These are phyloP conservation scores for Panaeolus cyanescens DNA, from an alignment of 768 basidiomycete species.

Conservation along the genomic window DNA sequence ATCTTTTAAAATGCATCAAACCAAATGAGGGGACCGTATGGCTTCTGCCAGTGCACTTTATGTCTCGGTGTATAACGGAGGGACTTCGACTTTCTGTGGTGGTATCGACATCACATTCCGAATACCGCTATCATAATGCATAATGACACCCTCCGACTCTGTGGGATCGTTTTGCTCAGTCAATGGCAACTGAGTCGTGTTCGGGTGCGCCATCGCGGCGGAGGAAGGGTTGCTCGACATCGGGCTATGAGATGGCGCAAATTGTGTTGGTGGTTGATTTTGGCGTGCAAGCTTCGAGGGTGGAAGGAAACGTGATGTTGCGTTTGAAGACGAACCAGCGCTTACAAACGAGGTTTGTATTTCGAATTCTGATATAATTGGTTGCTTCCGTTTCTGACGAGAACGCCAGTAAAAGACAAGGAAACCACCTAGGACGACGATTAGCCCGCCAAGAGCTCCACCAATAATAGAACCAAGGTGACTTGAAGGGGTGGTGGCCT, in stretches of 20 bases:
- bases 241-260: too few species aligned
- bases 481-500: background rate
- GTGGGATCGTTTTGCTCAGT: background rate
- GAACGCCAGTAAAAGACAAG: background rate
- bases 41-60: too few species aligned
- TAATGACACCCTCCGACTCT: background rate
- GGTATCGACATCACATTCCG: background rate
- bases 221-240: too few species aligned
- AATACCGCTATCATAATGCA: constrained; percentile 4
- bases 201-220: background rate
- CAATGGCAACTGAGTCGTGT: background rate
- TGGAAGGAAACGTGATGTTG: too few species aligned
- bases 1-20: too few species aligned
- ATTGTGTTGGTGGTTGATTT: too few species aligned
- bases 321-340: too few species aligned
- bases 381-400: background rate
- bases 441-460: constrained; percentile 2
- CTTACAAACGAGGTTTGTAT: too few species aligned
- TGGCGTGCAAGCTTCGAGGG: too few species aligned
- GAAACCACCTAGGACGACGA: background rate
- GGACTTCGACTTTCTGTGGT: background rate
- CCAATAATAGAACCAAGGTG: constrained; percentile 2
- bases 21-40: too few species aligned
- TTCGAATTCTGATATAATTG: too few species aligned
- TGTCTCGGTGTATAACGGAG: background rate